Conservation (phyloP, 139 green algal genomes). For the Coelastrella sp. region DNA sequence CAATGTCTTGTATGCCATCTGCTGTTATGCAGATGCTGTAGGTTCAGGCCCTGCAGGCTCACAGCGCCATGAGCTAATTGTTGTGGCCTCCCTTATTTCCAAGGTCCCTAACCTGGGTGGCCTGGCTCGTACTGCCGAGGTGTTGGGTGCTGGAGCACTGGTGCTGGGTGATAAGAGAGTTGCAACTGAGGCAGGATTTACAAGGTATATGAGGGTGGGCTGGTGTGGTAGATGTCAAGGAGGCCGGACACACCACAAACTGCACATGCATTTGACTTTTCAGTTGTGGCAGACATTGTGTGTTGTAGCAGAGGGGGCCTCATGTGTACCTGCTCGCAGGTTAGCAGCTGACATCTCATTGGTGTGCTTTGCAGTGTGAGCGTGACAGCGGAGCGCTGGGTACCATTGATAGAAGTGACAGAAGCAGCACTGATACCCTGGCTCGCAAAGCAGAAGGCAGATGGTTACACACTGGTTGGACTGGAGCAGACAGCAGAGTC, state of each 20-base stretch:
- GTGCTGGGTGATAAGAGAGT: conserved; percentile 82
- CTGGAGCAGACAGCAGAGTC: conserved; percentile 92
- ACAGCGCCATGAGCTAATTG: conserved; percentile 78
- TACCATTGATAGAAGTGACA: conserved; percentile 84
- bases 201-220: background rate
- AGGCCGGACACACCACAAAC: no score
- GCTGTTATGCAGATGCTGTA: background rate
- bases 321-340: background rate
- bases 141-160: conserved; percentile 72
- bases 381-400: conserved; percentile 92
- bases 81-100: conserved; percentile 91
- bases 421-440: conserved; percentile 72
- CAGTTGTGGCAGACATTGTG: background rate
- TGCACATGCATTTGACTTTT: background rate
- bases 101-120: conserved; percentile 93
- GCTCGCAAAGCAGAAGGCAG: conserved; percentile 65
- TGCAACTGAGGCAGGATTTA: conserved; percentile 72
- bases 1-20: no score
- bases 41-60: background rate
- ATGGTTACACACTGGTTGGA: conserved; percentile 84
- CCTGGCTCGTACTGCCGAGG: conserved; percentile 91
- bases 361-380: conserved; percentile 69
- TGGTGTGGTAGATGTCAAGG: background rate
- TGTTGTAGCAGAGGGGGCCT: background rate
- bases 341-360: no score